Base-by-base conservation (phyloP, 2,329 filamentous ascomycete genomes). In the Chaetomium olivaceum region DNA sequence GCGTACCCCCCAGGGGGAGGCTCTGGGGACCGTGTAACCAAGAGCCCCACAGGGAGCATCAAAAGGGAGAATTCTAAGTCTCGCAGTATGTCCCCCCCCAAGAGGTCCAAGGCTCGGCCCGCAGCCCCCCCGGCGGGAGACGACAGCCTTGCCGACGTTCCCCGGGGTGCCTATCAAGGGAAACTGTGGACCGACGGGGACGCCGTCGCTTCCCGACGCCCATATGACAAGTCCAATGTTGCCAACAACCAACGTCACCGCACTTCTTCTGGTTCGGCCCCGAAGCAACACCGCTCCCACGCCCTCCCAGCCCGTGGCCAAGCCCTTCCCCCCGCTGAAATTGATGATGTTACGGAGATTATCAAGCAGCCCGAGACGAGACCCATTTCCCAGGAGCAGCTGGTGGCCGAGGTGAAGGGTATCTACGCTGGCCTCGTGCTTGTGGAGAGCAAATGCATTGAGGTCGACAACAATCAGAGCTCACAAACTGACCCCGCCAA, bases 401-500 rank as follows among this genome's bases (percentile, higher is more conserved):
- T 97, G 0, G 86, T 92, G 0, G 87, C 88, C 0, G 92, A 97
- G 72, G 90, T 96, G 0, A 92, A 92, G 65, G 88, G 88, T 0
- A 95, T 95, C 3, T 96, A 97, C 72, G 88, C 89, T 0, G 92
- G 91, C 0, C 78, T 97, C 0, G 89, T 92, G 0, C 91, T 95
- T 87, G 91, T 97, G 0, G 94, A 98, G 74, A 87, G 86, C 27
- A 92, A 95, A 71, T 94, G 92, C 71, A 93, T 96, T 0, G 90
- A 96, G 62, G 89, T 96, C 0, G 91, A 94, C 70, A 87, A 86
- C 9, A 82, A 85, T 0, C 85, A 87, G 54, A 82, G 81, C 0
- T 78, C 79, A 0, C 79, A 82, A 4, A 79, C 78, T 0, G 78
- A 80, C 1, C 72, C 78, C 0, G 76, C 79, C 1, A 76, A 74